Conservation (phyloP, 768 basidiomycete species). For the Suillus fuscotomentosus region DNA sequence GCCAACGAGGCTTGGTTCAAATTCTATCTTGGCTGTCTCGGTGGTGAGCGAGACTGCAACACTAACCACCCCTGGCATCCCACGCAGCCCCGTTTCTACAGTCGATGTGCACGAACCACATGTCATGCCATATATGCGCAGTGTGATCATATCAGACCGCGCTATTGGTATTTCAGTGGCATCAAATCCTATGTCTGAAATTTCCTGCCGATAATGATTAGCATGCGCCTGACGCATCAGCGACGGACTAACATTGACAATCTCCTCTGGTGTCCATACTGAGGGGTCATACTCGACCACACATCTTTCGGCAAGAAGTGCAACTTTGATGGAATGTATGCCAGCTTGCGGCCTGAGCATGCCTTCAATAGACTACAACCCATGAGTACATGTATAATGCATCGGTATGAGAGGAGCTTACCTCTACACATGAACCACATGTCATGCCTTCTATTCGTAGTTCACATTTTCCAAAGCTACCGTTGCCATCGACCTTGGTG, state of each 20-base stretch:
- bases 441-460: slow-evolving; percentile 89
- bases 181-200: slow-evolving; percentile 91
- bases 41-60: slow-evolving; percentile 76
- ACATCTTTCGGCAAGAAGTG: slow-evolving; percentile 92
- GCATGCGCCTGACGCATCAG: slow-evolving; percentile 3
- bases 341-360: slow-evolving; percentile 83
- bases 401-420: slow-evolving; percentile 31
- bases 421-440: slow-evolving; percentile 86
- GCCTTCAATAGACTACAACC: slow-evolving; percentile 72
- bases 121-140: slow-evolving; percentile 91
- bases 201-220: slow-evolving; percentile 56
- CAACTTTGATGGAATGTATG: slow-evolving; percentile 91
- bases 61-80: slow-evolving; percentile 69
- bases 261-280: slow-evolving; percentile 78
- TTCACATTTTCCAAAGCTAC: slow-evolving; percentile 59
- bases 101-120: slow-evolving; percentile 79
- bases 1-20: slow-evolving; percentile 70
- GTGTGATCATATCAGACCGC: slow-evolving; percentile 63
- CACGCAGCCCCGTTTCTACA: slow-evolving; percentile 67
- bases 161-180: slow-evolving; percentile 70
- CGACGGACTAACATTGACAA: slow-evolving; percentile 54
- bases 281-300: slow-evolving; percentile 85
- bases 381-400: neutral
- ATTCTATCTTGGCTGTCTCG: slow-evolving; percentile 71
- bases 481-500: slow-evolving; percentile 18